Conservation (phyloP, 2,329 filamentous ascomycete species). For the Lachnellula occidentalis region DNA sequence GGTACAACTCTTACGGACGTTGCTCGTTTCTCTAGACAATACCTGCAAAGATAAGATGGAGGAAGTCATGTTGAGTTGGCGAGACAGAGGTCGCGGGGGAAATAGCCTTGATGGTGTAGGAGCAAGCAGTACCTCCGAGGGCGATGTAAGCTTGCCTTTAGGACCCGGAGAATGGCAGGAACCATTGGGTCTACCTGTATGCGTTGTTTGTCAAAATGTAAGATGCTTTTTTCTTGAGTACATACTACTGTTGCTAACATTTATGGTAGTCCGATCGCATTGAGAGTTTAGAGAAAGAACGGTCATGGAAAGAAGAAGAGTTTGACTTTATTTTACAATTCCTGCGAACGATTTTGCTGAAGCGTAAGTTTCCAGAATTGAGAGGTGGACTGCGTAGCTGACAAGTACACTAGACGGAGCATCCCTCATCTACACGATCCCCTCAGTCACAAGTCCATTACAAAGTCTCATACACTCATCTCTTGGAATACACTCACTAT, state of each 20-base stretch:
- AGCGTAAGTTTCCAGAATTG: constrained; percentile 54
- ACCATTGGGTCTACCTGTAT: constrained; percentile 77
- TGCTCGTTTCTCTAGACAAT: constrained; percentile 66
- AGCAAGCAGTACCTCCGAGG: constrained; percentile 50
- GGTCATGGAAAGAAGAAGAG: constrained; percentile 91
- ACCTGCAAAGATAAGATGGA: constrained; percentile 81
- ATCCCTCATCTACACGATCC: constrained; percentile 79
- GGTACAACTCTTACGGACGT: constrained; percentile 76
- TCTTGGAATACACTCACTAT: constrained; percentile 76
- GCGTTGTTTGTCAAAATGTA: constrained; percentile 94
- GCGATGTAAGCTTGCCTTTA: constrained; percentile 66
- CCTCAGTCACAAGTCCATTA: constrained; percentile 69
- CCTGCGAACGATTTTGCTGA: constrained; percentile 80
- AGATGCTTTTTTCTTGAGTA: constrained; percentile 25
- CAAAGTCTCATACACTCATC: constrained; percentile 79
- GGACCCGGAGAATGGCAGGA: constrained; percentile 94
- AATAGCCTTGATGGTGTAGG: constrained; percentile 59
- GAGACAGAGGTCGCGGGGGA: constrained; percentile 65
- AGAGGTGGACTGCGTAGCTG: not conserved
- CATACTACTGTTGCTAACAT: constrained; percentile 20
- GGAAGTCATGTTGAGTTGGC: constrained; percentile 76
- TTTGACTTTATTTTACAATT: constrained; percentile 96
- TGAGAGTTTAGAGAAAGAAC: constrained; percentile 80
- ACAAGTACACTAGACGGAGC: constrained; percentile 57
- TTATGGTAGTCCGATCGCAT: constrained; percentile 35